Conservation (phyloP, 2,329 filamentous ascomycete species). For the Colletotrichum nymphaeae region DNA sequence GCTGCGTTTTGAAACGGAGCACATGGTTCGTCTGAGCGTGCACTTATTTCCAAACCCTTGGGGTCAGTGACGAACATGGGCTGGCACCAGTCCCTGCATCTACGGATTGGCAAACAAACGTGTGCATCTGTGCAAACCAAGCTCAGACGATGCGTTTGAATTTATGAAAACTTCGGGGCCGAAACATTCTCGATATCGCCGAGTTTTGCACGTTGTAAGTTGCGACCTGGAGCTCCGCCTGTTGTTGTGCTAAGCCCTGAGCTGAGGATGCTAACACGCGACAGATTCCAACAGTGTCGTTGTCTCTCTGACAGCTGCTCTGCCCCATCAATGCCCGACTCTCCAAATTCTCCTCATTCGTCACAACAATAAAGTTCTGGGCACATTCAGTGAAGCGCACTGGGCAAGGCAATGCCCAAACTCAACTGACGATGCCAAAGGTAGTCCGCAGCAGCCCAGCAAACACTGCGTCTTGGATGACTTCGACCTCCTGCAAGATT, state of each 20-base stretch:
- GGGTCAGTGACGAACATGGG: background rate
- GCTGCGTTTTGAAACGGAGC: slow-evolving; percentile 23
- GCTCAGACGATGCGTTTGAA: background rate
- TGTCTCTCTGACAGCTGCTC: background rate
- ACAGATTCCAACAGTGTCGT: background rate
- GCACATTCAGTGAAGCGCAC: background rate
- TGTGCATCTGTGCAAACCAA: background rate
- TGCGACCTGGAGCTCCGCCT: background rate
- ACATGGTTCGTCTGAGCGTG: slow-evolving; percentile 26
- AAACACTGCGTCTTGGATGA: background rate
- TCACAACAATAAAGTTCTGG: background rate
- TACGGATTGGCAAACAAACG: background rate
- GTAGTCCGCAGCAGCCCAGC: no score
- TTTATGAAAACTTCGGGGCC: background rate
- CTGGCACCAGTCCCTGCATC: slow-evolving; percentile 1
- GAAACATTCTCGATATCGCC: background rate
- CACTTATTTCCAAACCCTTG: background rate
- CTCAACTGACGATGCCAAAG: background rate
- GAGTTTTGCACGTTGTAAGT: background rate
- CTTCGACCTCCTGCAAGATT: background rate
- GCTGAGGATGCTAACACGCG: background rate
- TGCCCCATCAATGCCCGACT: no score
- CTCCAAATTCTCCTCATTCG: background rate
- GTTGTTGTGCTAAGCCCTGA: background rate
- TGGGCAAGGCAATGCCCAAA: background rate